These are phyloP conservation scores for Ceratopteris richardii DNA, from an alignment of 75 land plant genomes.

Conservation along the genomic window DNA sequence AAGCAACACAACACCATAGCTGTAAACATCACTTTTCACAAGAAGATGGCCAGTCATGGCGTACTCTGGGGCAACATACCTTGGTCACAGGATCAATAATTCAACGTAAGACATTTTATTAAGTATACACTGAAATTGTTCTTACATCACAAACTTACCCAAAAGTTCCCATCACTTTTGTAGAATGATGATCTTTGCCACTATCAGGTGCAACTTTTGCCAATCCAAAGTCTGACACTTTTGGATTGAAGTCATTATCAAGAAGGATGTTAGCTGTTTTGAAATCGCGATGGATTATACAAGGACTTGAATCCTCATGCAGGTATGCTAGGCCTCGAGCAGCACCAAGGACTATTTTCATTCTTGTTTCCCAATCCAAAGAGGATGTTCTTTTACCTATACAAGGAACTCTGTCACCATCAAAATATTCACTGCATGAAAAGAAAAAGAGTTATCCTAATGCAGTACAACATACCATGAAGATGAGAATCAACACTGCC, in stretches of 20 bases:
- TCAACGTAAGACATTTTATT: no score
- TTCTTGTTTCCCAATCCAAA: conserved; percentile 79
- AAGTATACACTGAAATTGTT: no score
- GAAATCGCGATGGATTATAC: conserved; percentile 68
- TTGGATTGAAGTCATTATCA: conserved; percentile 40
- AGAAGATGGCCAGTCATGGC: conserved; percentile 56
- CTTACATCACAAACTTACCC: no score
- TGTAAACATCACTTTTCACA: conserved; percentile 54
- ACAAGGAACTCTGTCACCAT: no score
- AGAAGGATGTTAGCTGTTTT: conserved; percentile 48
- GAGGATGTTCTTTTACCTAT: conserved; percentile 48
- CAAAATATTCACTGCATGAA: no score
- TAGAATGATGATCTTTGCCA: conserved; percentile 73
- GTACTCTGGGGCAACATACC: conserved; percentile 57
- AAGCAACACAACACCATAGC: conserved; percentile 53
- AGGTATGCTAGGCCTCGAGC: conserved; percentile 88
- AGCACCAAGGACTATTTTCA: conserved; percentile 92
- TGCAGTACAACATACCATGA: conserved; percentile 75
- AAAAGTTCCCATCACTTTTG: conserved; percentile 96
- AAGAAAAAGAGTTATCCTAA: no score
- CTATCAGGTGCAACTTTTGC: conserved; percentile 71
- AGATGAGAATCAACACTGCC: conserved; percentile 92
- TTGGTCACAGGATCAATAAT: no score
- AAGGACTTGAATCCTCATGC: conserved; percentile 88
- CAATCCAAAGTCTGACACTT: conserved; percentile 46